phyloP scores from a whole-genome alignment of 768 basidiomycete genomes.

The Hericium erinaceus region DNA sequence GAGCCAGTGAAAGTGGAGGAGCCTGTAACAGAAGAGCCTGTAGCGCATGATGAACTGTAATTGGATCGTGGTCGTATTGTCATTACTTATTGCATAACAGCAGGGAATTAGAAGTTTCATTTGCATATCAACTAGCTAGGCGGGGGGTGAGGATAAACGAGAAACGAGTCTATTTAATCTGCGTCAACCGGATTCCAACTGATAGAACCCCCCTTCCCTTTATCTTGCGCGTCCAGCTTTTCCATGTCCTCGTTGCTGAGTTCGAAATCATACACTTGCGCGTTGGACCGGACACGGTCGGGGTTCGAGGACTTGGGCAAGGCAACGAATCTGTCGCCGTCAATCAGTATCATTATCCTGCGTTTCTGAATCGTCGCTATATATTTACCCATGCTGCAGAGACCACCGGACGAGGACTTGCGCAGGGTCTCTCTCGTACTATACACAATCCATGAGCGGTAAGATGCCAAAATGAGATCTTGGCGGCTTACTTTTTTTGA shows the following conservation, averaged over 20 bases:
- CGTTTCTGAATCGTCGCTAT: neutral
- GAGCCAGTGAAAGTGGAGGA: neutral
- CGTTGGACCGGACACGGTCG: slow-evolving; percentile 62
- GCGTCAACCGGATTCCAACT: slow-evolving; percentile 79
- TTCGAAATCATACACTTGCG: slow-evolving; percentile 68
- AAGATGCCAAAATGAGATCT: neutral
- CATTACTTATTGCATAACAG: neutral
- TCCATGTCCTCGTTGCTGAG: slow-evolving; percentile 56
- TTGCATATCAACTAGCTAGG: no score
- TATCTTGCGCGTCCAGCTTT: slow-evolving; percentile 58
- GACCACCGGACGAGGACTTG: slow-evolving; percentile 90
- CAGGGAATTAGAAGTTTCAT: neutral
- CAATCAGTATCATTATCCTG: neutral
- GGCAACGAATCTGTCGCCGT: slow-evolving; percentile 52
- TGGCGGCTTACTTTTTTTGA: slow-evolving; percentile 44
- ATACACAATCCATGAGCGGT: neutral
- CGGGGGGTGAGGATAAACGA: no score
- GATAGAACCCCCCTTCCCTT: slow-evolving; percentile 61
- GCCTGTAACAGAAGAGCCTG: neutral
- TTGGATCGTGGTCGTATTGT: neutral
- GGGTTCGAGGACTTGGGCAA: slow-evolving; percentile 76
- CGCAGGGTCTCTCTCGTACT: slow-evolving; percentile 56
- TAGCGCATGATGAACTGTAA: slow-evolving; percentile 1
- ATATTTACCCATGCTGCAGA: slow-evolving; percentile 64
- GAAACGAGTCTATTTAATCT: slow-evolving; percentile 3